Conservation (phyloP, 192 early-diverging fungal species). For the Glomus cerebriforme region DNA sequence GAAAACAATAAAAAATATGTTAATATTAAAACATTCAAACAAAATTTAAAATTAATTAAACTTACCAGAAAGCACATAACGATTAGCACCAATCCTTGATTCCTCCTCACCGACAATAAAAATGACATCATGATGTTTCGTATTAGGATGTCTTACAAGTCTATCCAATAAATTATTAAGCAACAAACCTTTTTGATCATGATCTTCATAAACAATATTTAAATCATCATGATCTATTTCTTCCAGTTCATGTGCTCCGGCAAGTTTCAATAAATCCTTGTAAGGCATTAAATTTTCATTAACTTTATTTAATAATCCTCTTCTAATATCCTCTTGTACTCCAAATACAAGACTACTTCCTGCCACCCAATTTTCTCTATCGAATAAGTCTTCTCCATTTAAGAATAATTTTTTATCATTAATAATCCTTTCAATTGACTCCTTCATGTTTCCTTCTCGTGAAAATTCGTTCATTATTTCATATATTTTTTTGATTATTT, state of each 20-base stretch:
- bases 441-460: not conserved
- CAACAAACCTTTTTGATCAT: not conserved
- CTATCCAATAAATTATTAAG: not conserved
- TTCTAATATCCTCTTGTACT: not conserved
- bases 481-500: not conserved
- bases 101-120: not conserved
- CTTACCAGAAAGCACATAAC: constrained; percentile 14
- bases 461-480: not conserved
- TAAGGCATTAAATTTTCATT: not conserved
- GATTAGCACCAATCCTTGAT: not conserved
- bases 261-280: not conserved
- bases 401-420: not conserved
- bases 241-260: not conserved
- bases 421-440: not conserved
- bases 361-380: not conserved
- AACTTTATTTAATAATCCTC: not conserved
- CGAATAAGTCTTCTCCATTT: not conserved
- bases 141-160: not conserved
- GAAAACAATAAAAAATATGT: not conserved
- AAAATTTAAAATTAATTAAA: too few species aligned
- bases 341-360: not conserved
- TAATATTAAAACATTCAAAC: not conserved
- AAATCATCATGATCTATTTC: not conserved
- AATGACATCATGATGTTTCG: constrained; percentile 6
- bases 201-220: not conserved